Conservation (phyloP, 2,329 filamentous ascomycete genomes). For the Teratosphaeria gauchensis region DNA sequence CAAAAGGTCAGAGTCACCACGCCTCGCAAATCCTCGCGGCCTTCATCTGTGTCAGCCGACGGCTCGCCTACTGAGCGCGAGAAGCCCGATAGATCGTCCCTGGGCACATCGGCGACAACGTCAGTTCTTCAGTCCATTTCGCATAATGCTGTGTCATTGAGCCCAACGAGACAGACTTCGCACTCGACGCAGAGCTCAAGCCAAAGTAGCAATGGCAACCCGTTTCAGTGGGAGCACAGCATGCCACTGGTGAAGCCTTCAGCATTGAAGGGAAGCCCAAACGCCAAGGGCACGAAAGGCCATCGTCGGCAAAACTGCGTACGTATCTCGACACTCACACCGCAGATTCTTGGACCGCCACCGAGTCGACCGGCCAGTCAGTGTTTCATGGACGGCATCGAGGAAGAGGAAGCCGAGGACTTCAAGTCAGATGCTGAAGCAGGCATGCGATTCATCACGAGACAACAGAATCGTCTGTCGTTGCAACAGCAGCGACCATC, state of each 20-base stretch:
- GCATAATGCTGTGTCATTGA: conserved; percentile 6
- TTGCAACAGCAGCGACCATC: conserved; percentile 9
- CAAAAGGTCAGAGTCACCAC: conserved; percentile 23
- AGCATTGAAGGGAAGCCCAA: conserved; percentile 36
- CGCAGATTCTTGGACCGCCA: conserved; percentile 32
- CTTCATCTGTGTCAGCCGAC: conserved; percentile 25
- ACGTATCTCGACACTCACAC: conserved; percentile 33
- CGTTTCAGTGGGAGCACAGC: conserved; percentile 36
- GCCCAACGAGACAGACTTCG: conserved; percentile 30
- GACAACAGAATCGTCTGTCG: conserved; percentile 2
- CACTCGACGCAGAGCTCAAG: conserved; percentile 29
- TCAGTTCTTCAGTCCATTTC: conserved; percentile 22
- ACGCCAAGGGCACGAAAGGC: conserved; percentile 29
- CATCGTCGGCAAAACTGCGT: conserved; percentile 37
- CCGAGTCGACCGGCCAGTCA: conserved; percentile 27
- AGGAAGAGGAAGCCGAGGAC: conserved; percentile 27
- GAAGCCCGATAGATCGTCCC: background rate
- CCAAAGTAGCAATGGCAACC: conserved; percentile 37
- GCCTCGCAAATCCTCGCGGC: conserved; percentile 21
- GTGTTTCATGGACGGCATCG: conserved; percentile 27
- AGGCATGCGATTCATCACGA: background rate
- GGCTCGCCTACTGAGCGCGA: conserved; percentile 32
- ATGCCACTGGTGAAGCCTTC: conserved; percentile 31
- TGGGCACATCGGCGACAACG: background rate
- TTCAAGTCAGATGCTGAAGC: background rate